Percentiles rank a stretch among this genome's conserved stretches.
Conservation (phyloP, 345 rosid species). For the Populus simonii region DNA sequence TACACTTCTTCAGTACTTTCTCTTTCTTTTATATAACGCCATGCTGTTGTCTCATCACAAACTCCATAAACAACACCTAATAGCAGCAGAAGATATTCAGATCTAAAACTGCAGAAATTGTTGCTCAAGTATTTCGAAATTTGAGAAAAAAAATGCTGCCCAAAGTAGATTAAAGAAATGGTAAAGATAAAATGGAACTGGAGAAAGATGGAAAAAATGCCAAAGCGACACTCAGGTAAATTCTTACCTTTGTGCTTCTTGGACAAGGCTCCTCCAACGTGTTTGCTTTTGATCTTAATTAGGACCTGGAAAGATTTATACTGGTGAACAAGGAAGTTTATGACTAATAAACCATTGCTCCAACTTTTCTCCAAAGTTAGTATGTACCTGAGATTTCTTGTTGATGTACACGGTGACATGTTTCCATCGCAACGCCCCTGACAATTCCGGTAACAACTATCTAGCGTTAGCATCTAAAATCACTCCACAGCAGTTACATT, state of each 20-base stretch:
- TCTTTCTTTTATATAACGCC: slow-evolving; percentile 85
- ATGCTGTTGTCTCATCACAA: slow-evolving; percentile 74
- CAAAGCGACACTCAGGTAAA: background rate
- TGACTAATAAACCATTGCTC: background rate
- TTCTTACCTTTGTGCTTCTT: slow-evolving; percentile 75
- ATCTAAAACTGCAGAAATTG: background rate
- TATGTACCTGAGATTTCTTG: slow-evolving; percentile 72
- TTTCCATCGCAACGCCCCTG: slow-evolving; percentile 69
- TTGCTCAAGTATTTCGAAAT: background rate
- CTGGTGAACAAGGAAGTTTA: background rate
- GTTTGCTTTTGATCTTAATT: slow-evolving; percentile 75
- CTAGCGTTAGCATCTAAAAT: background rate
- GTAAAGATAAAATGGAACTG: background rate
- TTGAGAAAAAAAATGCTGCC: background rate
- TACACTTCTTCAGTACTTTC: slow-evolving; percentile 68
- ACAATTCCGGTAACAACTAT: slow-evolving; percentile 14
- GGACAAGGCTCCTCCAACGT: slow-evolving; percentile 90
- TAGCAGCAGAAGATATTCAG: background rate
- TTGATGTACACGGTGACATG: slow-evolving; percentile 56
- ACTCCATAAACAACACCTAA: slow-evolving; percentile 78
- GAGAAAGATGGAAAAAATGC: background rate
- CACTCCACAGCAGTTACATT: background rate
- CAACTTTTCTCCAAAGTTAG: background rate
- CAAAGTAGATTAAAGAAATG: background rate
- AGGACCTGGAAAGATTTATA: slow-evolving; percentile 46